Evolutionary conservation across 306 rosid genomes (phyloP).

Genomic region (Malus sylvestris): DNA sequence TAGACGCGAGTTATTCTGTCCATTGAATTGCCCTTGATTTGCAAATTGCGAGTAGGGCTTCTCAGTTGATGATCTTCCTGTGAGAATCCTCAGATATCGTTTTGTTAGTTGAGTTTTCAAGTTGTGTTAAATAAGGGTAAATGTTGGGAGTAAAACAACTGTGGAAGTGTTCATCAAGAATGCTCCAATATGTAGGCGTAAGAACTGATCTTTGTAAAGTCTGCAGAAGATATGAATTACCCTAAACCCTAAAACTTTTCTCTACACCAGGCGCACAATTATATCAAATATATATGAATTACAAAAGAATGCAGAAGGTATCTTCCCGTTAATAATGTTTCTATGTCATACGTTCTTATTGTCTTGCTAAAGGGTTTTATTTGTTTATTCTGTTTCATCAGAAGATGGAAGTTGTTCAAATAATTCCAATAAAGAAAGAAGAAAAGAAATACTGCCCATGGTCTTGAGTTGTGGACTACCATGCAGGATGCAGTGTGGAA

Average conservation of each 20-base stretch:
- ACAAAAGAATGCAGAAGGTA: neutral
- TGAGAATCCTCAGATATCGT: neutral
- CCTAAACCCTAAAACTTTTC: neutral
- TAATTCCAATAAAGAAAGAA: neutral
- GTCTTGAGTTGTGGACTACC: constrained; percentile 1
- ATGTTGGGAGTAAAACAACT: neutral
- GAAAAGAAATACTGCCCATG: neutral
- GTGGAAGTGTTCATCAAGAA: neutral
- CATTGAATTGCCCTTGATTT: neutral
- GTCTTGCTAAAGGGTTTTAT: neutral
- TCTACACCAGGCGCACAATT: neutral
- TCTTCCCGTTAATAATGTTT: neutral
- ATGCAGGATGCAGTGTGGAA: neutral
- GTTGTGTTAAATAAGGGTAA: neutral
- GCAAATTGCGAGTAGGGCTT: too few relatives aligned
- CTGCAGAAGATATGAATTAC: too few relatives aligned
- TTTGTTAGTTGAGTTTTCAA: neutral
- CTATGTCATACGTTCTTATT: neutral
- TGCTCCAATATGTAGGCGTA: neutral
- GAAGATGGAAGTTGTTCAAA: neutral
- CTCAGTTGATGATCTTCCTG: neutral
- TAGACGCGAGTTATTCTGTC: too few relatives aligned
- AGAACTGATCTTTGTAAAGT: neutral
- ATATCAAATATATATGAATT: neutral
- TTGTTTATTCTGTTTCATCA: neutral